Evolutionary conservation across 108 stramenopile genomes (phyloP), one percentile per base, ranked within the genome.

Genomic region (Cyclotella choctawhatcheeana): DNA sequence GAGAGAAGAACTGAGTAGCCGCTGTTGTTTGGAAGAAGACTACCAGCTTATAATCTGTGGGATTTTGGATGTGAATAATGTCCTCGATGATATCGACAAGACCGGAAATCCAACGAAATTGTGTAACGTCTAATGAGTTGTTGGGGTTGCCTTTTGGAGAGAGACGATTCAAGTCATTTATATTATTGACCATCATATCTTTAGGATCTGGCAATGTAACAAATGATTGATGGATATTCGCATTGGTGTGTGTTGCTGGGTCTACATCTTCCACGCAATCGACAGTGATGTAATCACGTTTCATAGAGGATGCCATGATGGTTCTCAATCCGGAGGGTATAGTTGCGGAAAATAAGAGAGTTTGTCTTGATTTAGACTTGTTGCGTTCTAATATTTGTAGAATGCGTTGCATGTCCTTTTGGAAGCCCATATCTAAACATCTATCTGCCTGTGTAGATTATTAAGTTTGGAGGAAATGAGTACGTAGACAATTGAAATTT

Each of bases 391-490:
- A 16, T 16, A 75, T 22, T 35, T 75, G 27, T 4, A 93, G 51
- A 43, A 96, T 94, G 44, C 81, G 52, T 59, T 89, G 79, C 86
- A 96, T 93, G 44, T 89, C 91, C 14, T 62, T 76, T 26, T 76
- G 74, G 82, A 96, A 96, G 18, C 95, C 95, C 93, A 95, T 93
- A 50, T 96, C 95, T 6, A 96, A 78, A 31, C 94, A 88, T 60
- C 85, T 84, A 78, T 97, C 96, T 10, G 92, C 89, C 63, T 64
- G 44, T n/a, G n/a, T n/a, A n/a, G n/a, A n/a, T n/a, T n/a, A n/a
- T n/a, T n/a, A n/a, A n/a, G n/a, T n/a, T n/a, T n/a, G n/a, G n/a
- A n/a, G n/a, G n/a, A n/a, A n/a, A n/a, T n/a, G n/a, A n/a, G n/a
- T n/a, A n/a, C n/a, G n/a, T n/a, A n/a, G n/a, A 13, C 5, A 56